Base-by-base conservation (phyloP, 257 asterid species). In the Penstemon newberryi region DNA sequence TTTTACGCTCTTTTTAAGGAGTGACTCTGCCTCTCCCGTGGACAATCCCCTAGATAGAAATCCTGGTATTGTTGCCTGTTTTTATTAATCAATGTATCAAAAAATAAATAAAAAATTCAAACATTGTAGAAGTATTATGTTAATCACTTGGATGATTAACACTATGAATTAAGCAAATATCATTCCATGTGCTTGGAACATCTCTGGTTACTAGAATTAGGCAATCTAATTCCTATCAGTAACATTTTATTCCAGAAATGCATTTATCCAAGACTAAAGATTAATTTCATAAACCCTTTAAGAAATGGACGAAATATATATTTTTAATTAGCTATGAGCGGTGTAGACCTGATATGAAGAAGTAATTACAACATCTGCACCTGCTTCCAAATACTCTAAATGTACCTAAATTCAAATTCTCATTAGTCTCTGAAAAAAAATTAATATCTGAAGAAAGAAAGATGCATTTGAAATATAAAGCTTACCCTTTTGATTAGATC, bases 11-110 rank as follows among this genome's bases (percentile, higher is more conserved):
- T 58, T 77, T 53, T 60, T 53, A n/a, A 90, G 79, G 37, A 88
- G 75, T 5, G 85, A 67, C 57, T 88, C 90, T 47, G 94, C 89
- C 77, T 88, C 96, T 75, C 80, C 89, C 72, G 79, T 64, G 3
- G 90, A 81, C 54, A 90, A 61, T 61, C 97, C 96, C 83, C 87
- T 80, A 10, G 89, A 74, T 25, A 76, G 72, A 70, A 90, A 88
- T 74, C 96, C 96, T 25, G 93, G 91, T 49, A 90, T 19, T 12
- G 93, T 84, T 11, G 96, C 96, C 95, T 87, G 81, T 46, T 58
- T 54, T 18, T 65, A 25, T 25, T 25, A 1, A 25, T 66, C 57
- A 54, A 10, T 25, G 1, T 25, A 25, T 66, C 57, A 54, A 10
- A 39, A 37, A 40, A 49, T 1, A 42, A 40, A 7, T 8, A 15